phyloP scores from a whole-genome alignment of 495 filamentous ascomycete species.

The Clavariopsis aquatica region DNA sequence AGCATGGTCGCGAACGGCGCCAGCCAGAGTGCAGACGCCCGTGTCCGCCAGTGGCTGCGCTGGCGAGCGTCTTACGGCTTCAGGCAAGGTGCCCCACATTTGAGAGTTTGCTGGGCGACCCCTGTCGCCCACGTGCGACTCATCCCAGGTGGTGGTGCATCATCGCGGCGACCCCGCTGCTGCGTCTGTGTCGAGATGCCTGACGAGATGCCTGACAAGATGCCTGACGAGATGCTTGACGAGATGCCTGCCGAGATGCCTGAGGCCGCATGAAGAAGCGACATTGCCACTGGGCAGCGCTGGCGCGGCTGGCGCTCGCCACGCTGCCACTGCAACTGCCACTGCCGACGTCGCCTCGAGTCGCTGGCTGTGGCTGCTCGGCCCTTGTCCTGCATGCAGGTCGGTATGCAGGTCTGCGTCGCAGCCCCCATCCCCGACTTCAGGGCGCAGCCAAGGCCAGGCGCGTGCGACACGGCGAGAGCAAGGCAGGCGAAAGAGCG shows the following conservation, averaged over 20 bases:
- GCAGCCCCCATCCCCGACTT: not conserved
- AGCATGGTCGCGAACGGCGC: no score
- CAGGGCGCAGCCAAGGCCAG: not conserved
- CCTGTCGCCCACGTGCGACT: conserved; percentile 16
- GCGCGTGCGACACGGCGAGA: not conserved
- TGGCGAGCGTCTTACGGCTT: not conserved
- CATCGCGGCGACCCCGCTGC: not conserved
- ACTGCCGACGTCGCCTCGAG: not conserved
- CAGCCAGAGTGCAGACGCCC: no score
- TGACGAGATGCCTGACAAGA: no score
- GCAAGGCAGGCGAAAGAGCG: conserved; percentile 25
- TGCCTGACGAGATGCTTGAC: no score
- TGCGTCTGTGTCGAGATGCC: no score
- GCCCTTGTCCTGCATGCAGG: no score
- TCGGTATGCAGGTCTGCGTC: no score
- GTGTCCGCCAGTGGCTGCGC: no score
- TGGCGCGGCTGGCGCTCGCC: not conserved
- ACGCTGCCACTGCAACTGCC: not conserved
- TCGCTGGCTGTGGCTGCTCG: no score
- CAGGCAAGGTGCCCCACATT: conserved; percentile 9
- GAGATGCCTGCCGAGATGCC: no score
- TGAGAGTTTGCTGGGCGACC: conserved; percentile 12
- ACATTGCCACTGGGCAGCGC: not conserved
- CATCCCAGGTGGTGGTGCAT: not conserved
- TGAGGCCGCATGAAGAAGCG: no score